A percentile compares a stretch with the other conserved stretches of the same genome.
These are phyloP conservation scores for Somion occarium DNA, from an alignment of 1,284 basidiomycete species.

Conservation along the genomic window DNA sequence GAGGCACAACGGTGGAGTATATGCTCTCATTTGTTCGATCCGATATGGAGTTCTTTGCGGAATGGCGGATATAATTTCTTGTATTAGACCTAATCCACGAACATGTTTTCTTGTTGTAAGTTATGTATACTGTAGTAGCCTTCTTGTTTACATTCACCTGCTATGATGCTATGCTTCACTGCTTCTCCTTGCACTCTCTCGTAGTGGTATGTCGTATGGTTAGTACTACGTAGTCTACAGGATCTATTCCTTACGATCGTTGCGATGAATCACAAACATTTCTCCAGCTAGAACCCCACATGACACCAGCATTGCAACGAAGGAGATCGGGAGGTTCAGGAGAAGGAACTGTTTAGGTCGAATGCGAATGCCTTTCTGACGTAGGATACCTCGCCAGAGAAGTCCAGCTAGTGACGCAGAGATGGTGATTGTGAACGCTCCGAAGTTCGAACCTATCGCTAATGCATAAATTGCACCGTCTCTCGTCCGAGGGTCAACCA, in stretches of 20 bases:
- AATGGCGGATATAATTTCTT: constrained; percentile 53
- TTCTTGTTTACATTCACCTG: too few relatives aligned
- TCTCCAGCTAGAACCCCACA: constrained; percentile 27
- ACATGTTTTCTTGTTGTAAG: too few relatives aligned
- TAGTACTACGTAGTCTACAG: too few relatives aligned
- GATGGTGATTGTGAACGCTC: constrained; percentile 90
- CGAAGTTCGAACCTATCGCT: constrained; percentile 86
- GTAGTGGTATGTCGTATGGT: too few relatives aligned
- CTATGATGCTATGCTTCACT: too few relatives aligned
- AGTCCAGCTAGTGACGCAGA: constrained; percentile 88
- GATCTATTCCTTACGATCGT: neutral
- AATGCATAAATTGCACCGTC: constrained; percentile 52
- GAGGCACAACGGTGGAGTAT: constrained; percentile 77
- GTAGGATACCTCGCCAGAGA: constrained; percentile 80
- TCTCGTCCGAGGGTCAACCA: constrained; percentile 24
- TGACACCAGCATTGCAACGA: constrained; percentile 23
- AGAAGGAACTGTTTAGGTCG: constrained; percentile 62
- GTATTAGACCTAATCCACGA: too few relatives aligned
- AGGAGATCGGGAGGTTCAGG: constrained; percentile 53
- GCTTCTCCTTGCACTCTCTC: too few relatives aligned
- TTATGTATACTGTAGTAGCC: too few relatives aligned
- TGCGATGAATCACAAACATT: constrained; percentile 17
- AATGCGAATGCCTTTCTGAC: constrained; percentile 76
- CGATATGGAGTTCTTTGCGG: constrained; percentile 77
- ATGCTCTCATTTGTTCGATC: constrained; percentile 77